Percentiles rank a stretch among this genome's conserved stretches.
Evolutionary conservation across 2,329 filamentous ascomycete species (phyloP).

Genomic region (Colletotrichum sansevieriae): DNA sequence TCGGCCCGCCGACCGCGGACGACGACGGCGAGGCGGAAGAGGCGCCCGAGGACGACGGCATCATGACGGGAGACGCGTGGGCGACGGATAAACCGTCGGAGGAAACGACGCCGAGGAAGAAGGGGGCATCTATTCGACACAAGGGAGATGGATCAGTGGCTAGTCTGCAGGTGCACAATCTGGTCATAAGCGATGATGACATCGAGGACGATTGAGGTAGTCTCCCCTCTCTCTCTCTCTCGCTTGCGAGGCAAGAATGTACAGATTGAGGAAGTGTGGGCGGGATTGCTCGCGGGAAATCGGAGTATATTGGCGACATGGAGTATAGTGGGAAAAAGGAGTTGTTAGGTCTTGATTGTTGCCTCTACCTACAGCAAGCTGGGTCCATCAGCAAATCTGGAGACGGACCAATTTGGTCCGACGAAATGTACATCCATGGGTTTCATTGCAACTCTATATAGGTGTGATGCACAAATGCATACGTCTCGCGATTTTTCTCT

Average conservation of each 20-base stretch:
- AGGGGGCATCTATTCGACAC: slow-evolving; percentile 54
- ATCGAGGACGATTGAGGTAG: slow-evolving; percentile 72
- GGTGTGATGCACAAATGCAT: too few relatives aligned
- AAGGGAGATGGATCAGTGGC: slow-evolving; percentile 51
- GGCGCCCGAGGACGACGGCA: slow-evolving; percentile 50
- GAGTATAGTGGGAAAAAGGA: too few relatives aligned
- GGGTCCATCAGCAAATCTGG: too few relatives aligned
- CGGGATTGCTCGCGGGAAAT: background rate
- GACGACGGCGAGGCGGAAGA: slow-evolving; percentile 60
- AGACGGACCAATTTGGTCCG: too few relatives aligned
- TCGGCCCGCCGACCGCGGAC: slow-evolving; percentile 62
- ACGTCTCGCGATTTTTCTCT: too few relatives aligned
- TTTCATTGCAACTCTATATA: too few relatives aligned
- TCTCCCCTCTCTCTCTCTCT: too few relatives aligned
- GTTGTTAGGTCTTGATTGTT: background rate
- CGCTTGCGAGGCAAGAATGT: background rate
- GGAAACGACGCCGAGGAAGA: slow-evolving; percentile 64
- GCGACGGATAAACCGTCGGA: slow-evolving; percentile 73
- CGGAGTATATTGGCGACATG: too few relatives aligned
- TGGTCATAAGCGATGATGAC: slow-evolving; percentile 85
- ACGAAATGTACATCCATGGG: too few relatives aligned
- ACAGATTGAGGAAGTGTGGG: background rate
- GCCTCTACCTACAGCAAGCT: too few relatives aligned
- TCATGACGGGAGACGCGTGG: slow-evolving; percentile 63
- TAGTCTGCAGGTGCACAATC: slow-evolving; percentile 69